Evolutionary conservation across 805 yeast species (phyloP).

Genomic region (Wickerhamia fluorescens): DNA sequence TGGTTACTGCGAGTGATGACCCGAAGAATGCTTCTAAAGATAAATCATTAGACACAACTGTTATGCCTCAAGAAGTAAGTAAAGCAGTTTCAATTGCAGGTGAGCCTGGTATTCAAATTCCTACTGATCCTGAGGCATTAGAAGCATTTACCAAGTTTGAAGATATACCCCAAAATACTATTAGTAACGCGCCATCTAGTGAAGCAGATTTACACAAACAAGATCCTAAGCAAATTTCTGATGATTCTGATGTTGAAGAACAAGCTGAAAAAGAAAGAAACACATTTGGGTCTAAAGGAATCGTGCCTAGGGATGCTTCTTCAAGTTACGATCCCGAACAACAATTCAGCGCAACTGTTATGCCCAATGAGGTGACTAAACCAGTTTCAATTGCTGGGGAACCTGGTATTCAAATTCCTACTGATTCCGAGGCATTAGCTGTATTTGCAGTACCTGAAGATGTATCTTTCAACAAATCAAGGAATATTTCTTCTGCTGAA

Average conservation of each 20-base stretch:
- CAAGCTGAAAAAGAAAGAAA: no score
- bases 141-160: conserved; percentile 57
- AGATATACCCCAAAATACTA: no score
- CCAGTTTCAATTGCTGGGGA: conserved; percentile 48
- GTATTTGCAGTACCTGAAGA: no score
- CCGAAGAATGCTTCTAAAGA: conserved; percentile 8
- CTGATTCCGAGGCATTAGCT: conserved; percentile 51
- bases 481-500: no score
- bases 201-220: no score
- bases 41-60: no score
- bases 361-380: conserved; percentile 39
- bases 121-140: conserved; percentile 55
- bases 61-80: conserved; percentile 40
- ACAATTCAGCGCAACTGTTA: conserved; percentile 31
- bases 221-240: no score
- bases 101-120: conserved; percentile 71
- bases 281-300: no score
- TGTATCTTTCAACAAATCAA: no score
- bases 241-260: no score
- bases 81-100: conserved; percentile 41
- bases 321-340: conserved; percentile 4
- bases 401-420: conserved; percentile 67
- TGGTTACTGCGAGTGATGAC: conserved; percentile 5
- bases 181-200: no score
- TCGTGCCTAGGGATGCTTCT: no score